Base-by-base conservation (phyloP, 164 flowering plant species). In the Sextonia rubra region DNA sequence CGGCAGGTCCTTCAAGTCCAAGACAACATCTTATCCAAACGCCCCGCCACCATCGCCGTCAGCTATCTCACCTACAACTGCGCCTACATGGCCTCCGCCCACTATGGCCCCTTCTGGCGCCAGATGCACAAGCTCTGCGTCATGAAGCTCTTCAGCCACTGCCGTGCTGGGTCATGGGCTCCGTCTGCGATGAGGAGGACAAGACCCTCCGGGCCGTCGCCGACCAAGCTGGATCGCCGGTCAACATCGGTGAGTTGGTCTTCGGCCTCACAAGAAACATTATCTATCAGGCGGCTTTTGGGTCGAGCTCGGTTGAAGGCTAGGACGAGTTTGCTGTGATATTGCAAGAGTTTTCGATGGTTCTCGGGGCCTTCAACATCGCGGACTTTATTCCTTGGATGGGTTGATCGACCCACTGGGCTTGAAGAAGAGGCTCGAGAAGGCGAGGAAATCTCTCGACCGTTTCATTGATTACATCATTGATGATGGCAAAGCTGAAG, bases 91-190 rank as follows among this genome's bases (percentile, higher is more conserved):
- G 92, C 93, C 0, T 92, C 90, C 68, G 93, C 97, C 2, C 77
- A 86, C 77, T 94, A 94, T 77, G 98, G 98, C 7, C 97, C 98
- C 3, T 90, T 88, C 72, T 94, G 97, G 97, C 84, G 97, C 18
- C 94, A 94, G 84, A 90, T 91, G 92, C 79, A 97, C 0, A 94
- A 94, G 80, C 67, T 94, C 15, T 92, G 92, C 69, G 94, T 90
- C 70, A 89, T 87, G 87, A 86, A 84, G 76, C 83, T 94, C 2
- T 92, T 90, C 78, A 88, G 92, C 82, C 85, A 91, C 1, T 88
- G 84, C 60, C 79, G 94, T 48, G 88, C 90, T 18, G 93, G 90
- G 83, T 90, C 96, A 0, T 92, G 93, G 93, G 83, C 78, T 88
- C 94, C 0, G 94, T 90, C 1, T 79, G 97, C 0, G 94, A 86